Evolutionary conservation across 331 rosid genomes (phyloP), one percentile per base, ranked within the genome.

Genomic region (Spiraea crenata): DNA sequence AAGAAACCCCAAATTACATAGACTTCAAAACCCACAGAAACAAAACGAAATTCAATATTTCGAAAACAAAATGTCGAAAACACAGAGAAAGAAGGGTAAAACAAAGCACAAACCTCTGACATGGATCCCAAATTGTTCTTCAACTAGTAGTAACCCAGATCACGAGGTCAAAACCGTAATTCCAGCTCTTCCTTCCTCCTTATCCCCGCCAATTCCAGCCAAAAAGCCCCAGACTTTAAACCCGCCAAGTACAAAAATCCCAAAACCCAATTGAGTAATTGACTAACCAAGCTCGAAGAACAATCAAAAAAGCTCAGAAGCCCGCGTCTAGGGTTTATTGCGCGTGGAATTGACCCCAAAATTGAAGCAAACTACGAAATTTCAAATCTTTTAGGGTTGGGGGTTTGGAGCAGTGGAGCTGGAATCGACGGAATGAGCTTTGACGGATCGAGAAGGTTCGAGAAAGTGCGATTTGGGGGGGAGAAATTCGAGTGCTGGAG

Each of bases 41-140:
- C 6, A 39, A 39, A 39, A 46, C 49, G 20, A 64, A 64, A 44
- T 31, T 13, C 52, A 44, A 57, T 0, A 0, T 4, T 44, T 70
- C 44, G 65, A 56, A 69, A 54, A n/a, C 10, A 65, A 17, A 31
- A 17, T 7, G 8, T 3, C 25, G 5, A 39, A 9, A 3, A 71
- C 42, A 70, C 38, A 10, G 44, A 9, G 9, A 45, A 13, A 74
- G 64, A 65, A 7, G 19, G 17, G 38, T 35, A 42, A 44, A 37
- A 4, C 56, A 31, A 75, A 44, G 17, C 54, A 10, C 76, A 17
- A 35, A 77, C 81, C 81, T 70, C 70, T 77, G 76, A 37, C 81
- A 77, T 77, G 76, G 74, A 76, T 45, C 60, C 80, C 38, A 19
- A 70, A 55, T n/a, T 54, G 63, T 20, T 45, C 52, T 70, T 39